Conservation (phyloP, 2,329 filamentous ascomycete species). For the Fusarium incarnatum region DNA sequence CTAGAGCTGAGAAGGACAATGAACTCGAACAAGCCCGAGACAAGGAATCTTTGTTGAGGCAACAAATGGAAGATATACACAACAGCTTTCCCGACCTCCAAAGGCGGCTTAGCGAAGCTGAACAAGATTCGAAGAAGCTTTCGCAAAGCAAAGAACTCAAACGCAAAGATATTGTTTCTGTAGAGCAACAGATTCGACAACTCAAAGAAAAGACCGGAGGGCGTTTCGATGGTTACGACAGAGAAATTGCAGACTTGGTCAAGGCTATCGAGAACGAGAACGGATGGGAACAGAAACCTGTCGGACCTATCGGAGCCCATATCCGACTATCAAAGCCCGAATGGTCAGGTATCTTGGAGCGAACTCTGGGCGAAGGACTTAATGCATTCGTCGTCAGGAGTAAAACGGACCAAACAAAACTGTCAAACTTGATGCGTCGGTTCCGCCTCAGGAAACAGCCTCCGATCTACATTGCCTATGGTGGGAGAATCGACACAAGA, state of each 20-base stretch:
- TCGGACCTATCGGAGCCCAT: constrained; percentile 86
- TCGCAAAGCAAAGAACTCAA: constrained; percentile 57
- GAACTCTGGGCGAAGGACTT: constrained; percentile 74
- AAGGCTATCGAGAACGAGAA: constrained; percentile 75
- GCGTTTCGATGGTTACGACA: constrained; percentile 72
- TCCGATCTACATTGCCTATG: constrained; percentile 55
- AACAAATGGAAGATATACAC: constrained; percentile 46
- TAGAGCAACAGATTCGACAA: constrained; percentile 60
- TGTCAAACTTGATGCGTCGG: constrained; percentile 73
- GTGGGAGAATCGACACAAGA: constrained; percentile 51
- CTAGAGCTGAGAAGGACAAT: constrained; percentile 71
- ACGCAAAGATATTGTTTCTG: constrained; percentile 64
- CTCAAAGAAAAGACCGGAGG: constrained; percentile 68
- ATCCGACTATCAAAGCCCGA: constrained; percentile 80
- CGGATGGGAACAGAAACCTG: constrained; percentile 76
- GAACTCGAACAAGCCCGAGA: constrained; percentile 55
- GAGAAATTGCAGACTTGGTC: constrained; percentile 72
- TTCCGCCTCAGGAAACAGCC: constrained; percentile 63
- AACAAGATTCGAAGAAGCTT: constrained; percentile 48
- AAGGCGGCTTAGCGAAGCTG: constrained; percentile 48
- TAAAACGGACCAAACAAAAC: constrained; percentile 77
- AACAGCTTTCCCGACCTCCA: constrained; percentile 52
- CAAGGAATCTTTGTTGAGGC: constrained; percentile 44
- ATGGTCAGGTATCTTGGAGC: constrained; percentile 88
- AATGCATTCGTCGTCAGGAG: constrained; percentile 85